A percentile compares a stretch with the other conserved stretches of the same genome.
phyloP scores from a whole-genome alignment of 2,329 filamentous ascomycete species.

The Corniculantispora saksenae region DNA sequence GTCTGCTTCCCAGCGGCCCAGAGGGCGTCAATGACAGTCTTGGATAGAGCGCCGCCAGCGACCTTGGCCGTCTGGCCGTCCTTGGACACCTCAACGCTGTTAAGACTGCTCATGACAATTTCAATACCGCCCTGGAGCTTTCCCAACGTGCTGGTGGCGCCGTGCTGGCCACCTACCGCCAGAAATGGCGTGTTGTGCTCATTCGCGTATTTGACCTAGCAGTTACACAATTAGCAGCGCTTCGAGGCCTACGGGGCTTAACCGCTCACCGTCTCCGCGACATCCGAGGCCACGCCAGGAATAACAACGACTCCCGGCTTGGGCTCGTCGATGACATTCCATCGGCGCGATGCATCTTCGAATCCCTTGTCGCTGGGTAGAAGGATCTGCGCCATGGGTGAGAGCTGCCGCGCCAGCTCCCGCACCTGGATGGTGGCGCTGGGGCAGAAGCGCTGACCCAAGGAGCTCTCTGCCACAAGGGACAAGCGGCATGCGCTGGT shows the following conservation, averaged over 20 bases:
- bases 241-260: no score
- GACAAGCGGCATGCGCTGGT: neutral
- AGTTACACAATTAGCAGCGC: neutral
- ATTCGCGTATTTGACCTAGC: conserved; percentile 45
- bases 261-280: conserved; percentile 7
- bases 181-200: conserved; percentile 50
- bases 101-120: conserved; percentile 49
- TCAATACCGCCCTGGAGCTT: conserved; percentile 51
- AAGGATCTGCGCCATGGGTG: neutral
- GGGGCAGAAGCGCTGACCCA: conserved; percentile 1
- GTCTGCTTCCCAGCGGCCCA: conserved; percentile 54
- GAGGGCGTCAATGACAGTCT: conserved; percentile 47
- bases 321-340: conserved; percentile 11
- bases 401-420: neutral
- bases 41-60: conserved; percentile 48
- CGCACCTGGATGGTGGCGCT: neutral
- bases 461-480: neutral
- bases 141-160: conserved; percentile 49
- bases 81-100: conserved; percentile 40
- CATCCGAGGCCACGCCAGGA: neutral
- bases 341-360: neutral
- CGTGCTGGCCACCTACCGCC: conserved; percentile 54
- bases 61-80: conserved; percentile 49
- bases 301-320: conserved; percentile 6
- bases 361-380: neutral